These are phyloP conservation scores for Cordyceps tenuipes DNA, from an alignment of 2,329 filamentous ascomycete species.

Conservation along the genomic window DNA sequence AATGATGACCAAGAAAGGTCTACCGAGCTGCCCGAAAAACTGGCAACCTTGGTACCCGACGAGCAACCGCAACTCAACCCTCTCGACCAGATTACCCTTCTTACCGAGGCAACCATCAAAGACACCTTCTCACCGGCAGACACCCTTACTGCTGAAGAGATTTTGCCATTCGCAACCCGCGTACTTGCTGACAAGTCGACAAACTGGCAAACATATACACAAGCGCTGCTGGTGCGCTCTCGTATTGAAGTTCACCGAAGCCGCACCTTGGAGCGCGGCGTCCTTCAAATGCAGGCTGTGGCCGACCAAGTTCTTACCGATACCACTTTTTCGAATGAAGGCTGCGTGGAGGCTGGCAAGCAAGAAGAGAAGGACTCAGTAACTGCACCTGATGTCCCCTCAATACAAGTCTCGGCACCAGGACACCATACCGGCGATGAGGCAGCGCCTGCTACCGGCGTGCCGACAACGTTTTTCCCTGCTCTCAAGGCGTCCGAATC, in stretches of 20 bases:
- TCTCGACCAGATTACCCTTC: constrained; percentile 81
- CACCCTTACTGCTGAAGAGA: constrained; percentile 85
- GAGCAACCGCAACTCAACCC: constrained; percentile 74
- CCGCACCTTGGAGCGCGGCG: constrained; percentile 77
- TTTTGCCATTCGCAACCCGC: constrained; percentile 79
- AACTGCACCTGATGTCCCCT: constrained; percentile 27
- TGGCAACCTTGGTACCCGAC: constrained; percentile 63
- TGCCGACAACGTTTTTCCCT: constrained; percentile 73
- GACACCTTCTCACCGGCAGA: constrained; percentile 80
- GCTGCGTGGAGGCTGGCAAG: constrained; percentile 20
- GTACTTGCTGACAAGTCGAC: constrained; percentile 83
- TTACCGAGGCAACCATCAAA: constrained; percentile 80
- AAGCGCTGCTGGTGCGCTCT: constrained; percentile 81
- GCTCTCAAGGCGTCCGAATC: constrained; percentile 67
- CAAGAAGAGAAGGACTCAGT: constrained; percentile 21
- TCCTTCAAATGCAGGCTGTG: constrained; percentile 88
- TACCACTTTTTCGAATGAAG: constrained; percentile 39
- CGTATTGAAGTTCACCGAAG: constrained; percentile 83
- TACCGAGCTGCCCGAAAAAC: constrained; percentile 44
- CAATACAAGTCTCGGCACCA: constrained; percentile 36
- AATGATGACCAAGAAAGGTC: constrained; percentile 29
- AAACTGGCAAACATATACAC: constrained; percentile 97
- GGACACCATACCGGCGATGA: constrained; percentile 20
- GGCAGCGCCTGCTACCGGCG: constrained; percentile 17
- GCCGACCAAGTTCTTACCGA: constrained; percentile 93